A percentile compares a stretch with the other conserved stretches of the same genome.
phyloP scores from a whole-genome alignment of 352 stramenopile genomes.

The Sclerospora graminicola region DNA sequence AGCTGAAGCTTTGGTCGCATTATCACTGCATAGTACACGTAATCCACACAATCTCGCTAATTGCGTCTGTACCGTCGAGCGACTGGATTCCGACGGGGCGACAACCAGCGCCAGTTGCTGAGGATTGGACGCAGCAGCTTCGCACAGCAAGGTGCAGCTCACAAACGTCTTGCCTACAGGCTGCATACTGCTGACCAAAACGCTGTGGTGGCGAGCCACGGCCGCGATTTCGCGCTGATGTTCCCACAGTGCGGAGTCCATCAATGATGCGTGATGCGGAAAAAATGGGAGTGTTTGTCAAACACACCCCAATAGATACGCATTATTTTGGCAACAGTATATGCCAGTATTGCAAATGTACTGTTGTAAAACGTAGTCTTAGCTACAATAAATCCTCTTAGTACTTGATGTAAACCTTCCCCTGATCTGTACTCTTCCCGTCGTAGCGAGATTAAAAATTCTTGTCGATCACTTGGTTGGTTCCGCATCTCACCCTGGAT shows the following conservation, averaged over 20 bases:
- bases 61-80: conserved; percentile 23
- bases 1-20: not conserved
- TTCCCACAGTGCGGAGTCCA: conserved; percentile 31
- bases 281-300: conserved; percentile 11
- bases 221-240: conserved; percentile 68
- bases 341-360: no score
- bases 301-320: no score
- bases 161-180: conserved; percentile 68
- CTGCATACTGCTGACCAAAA: conserved; percentile 44
- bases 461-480: no score
- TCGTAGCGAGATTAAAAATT: no score
- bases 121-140: conserved; percentile 12
- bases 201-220: conserved; percentile 47
- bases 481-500: no score
- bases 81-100: conserved; percentile 21
- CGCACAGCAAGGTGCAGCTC: conserved; percentile 38
- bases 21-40: conserved; percentile 28
- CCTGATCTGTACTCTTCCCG: no score
- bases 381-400: no score
- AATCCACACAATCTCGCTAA: conserved; percentile 35
- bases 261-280: conserved; percentile 1
- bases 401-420: no score
- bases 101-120: conserved; percentile 28
- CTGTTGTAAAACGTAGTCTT: no score
- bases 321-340: no score